Evolutionary conservation across 2,329 filamentous ascomycete genomes (phyloP), one percentile per base, ranked within the genome.

Genomic region (Stagonosporopsis vannaccii): DNA sequence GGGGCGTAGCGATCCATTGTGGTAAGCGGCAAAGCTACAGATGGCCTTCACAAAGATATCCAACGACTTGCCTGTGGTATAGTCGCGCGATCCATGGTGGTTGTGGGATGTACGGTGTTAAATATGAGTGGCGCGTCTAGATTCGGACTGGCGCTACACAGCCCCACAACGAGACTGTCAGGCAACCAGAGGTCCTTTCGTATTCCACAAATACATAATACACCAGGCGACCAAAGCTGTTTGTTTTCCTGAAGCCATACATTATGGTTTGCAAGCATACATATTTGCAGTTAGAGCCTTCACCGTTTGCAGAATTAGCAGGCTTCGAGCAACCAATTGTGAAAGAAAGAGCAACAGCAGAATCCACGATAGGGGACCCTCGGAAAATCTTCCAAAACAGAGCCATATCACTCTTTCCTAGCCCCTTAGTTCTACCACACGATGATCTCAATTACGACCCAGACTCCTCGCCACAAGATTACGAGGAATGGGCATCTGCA

Each of bases 361-460:
- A 54, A 17, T 58, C 25, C 63, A 71, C 19, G 43, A 60, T 59
- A 12, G 55, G 55, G 4, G 51, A 51, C 15, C 26, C 26, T 11
- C 32, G 51, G 6, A 55, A 44, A 36, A 49, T 28, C 1, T 42
- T 43, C 6, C 51, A 20, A 19, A 33, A 37, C 32, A 43, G 42
- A 41, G 36, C 63, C 2, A 65, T 60, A 1, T 64, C 63, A 2
- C 42, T 36, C 0, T 90, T 87, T 58, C 87, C 86, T 0, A 84
- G 77, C 0, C 85, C 87, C 0, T 67, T 90, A 6, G 75, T 88
- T 0, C 73, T 90, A 0, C 87, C 87, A 0, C 79, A 76, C 2
- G 87, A 89, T 65, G 84, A 85, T 19, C 76, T 90, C 1, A 80
- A 82, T 0, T 71, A 78, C 30, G 82, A 88, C 35, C 81, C 83